phyloP scores from a whole-genome alignment of 306 rosid genomes.

The Hylodesmum podocarpum region DNA sequence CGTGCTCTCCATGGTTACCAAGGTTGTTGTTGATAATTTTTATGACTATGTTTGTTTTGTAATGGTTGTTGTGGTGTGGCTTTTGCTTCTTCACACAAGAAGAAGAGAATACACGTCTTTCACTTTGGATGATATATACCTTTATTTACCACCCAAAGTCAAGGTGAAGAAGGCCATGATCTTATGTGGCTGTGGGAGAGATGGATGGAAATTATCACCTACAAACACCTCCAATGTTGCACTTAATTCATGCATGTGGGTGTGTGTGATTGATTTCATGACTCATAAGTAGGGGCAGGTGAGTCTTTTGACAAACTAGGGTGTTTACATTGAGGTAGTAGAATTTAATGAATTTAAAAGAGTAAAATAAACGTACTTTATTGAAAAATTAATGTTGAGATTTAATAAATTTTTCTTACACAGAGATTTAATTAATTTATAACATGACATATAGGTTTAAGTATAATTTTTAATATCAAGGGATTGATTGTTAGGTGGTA shows the following conservation, averaged over 20 bases:
- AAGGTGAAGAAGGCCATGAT: constrained; percentile 4
- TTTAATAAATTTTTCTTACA: too few species aligned
- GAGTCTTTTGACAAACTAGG: background rate
- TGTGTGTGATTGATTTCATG: background rate
- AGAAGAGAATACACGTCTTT: background rate
- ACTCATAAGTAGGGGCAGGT: background rate
- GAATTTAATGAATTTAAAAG: background rate
- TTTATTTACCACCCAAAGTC: background rate
- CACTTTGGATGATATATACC: background rate
- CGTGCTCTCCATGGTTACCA: constrained; percentile 58
- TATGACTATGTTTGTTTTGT: background rate
- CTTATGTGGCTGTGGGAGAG: constrained; percentile 1
- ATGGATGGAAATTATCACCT: background rate
- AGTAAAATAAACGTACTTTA: background rate
- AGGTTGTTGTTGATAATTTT: background rate
- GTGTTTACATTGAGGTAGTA: background rate
- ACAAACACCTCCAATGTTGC: background rate
- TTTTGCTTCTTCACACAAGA: constrained; percentile 5
- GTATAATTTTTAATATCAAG: too few species aligned
- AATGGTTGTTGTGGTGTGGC: background rate
- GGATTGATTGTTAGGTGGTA: too few species aligned
- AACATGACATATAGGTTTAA: too few species aligned
- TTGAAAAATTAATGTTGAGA: background rate
- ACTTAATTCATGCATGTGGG: background rate
- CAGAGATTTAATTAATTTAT: too few species aligned